Conservation (phyloP, 2,329 filamentous ascomycete species). For the Colletotrichum neosansevieriae region DNA sequence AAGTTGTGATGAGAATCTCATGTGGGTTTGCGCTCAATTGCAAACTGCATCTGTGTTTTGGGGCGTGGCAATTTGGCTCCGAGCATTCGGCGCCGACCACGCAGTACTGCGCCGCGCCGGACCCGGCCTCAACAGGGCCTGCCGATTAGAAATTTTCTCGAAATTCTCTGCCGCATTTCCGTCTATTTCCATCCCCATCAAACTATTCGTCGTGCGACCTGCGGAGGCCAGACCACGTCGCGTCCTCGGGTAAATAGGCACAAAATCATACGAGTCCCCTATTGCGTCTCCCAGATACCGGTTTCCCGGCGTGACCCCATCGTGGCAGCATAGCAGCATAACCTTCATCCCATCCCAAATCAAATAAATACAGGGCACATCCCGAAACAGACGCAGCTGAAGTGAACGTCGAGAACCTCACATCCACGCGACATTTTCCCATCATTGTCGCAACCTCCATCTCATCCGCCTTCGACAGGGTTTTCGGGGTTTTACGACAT, state of each 20-base stretch:
- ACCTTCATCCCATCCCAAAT: background rate
- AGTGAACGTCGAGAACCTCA: slow-evolving; percentile 33
- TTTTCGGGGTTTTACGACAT: too few relatives aligned
- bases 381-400: background rate
- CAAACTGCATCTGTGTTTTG: background rate
- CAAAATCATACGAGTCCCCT: slow-evolving; percentile 28
- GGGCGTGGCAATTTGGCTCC: slow-evolving; percentile 1
- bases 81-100: slow-evolving; percentile 25
- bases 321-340: slow-evolving; percentile 5
- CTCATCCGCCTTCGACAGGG: background rate
- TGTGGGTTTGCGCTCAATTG: slow-evolving; percentile 4
- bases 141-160: background rate
- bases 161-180: background rate
- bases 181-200: background rate
- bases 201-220: background rate
- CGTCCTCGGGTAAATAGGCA: background rate
- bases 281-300: background rate
- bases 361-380: slow-evolving; percentile 8
- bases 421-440: background rate
- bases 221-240: background rate
- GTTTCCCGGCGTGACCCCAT: slow-evolving; percentile 13
- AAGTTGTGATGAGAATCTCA: slow-evolving; percentile 7
- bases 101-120: slow-evolving; percentile 9
- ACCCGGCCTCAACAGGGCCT: slow-evolving; percentile 9
- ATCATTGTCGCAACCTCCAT: background rate